Evolutionary conservation across 306 rosid genomes (phyloP).

Genomic region (Neltuma alba): DNA sequence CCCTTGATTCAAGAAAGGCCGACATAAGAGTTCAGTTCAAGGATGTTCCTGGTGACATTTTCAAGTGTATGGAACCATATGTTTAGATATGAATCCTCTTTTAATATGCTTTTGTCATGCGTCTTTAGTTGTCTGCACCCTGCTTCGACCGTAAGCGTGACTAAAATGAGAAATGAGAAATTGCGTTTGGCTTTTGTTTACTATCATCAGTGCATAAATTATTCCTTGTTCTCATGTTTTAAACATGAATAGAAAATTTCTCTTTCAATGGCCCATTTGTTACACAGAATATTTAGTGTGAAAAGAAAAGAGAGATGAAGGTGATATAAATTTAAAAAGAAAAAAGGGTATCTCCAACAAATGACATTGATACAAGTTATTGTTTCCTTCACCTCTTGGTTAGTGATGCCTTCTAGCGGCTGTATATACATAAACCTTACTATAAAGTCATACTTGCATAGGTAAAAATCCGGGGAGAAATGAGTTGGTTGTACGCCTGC

Average conservation of each 20-base stretch:
- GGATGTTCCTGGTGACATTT: slow-evolving; percentile 97
- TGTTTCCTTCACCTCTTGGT: background rate
- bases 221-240: background rate
- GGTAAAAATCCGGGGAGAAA: slow-evolving; percentile 88
- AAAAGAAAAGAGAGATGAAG: too few relatives aligned
- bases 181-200: too few relatives aligned
- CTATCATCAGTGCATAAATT: background rate
- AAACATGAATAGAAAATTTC: slow-evolving; percentile 2
- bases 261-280: background rate
- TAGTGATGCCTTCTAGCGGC: background rate
- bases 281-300: too few relatives aligned
- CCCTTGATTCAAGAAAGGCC: slow-evolving; percentile 83
- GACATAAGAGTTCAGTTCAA: slow-evolving; percentile 91
- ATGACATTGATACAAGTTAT: slow-evolving; percentile 7
- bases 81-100: slow-evolving; percentile 33
- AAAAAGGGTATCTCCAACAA: background rate
- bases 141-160: slow-evolving; percentile 26
- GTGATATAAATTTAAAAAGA: too few relatives aligned
- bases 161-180: too few relatives aligned
- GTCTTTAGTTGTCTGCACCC: background rate
- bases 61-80: slow-evolving; percentile 64
- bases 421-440: slow-evolving; percentile 5
- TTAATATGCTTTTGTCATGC: background rate
- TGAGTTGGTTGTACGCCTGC: slow-evolving; percentile 86
- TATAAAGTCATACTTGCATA: slow-evolving; percentile 33